A percentile compares a stretch with the other conserved stretches of the same genome.
phyloP scores from a whole-genome alignment of 805 yeast species.

The Kodamaea kaohsiungensis region DNA sequence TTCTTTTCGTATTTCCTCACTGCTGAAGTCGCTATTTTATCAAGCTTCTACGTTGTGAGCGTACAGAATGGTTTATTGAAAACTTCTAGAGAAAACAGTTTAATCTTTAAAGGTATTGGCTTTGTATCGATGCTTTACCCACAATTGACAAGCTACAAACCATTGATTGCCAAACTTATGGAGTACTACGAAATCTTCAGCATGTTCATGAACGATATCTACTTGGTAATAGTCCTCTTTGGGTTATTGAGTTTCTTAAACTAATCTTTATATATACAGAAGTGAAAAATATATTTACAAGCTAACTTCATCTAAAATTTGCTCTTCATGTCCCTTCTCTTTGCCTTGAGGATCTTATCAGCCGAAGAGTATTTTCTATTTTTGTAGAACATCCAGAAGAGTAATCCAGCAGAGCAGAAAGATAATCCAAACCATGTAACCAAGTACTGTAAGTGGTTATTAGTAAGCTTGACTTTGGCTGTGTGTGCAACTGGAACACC shows the following conservation, averaged over 20 bases:
- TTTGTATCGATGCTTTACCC: constrained; percentile 39
- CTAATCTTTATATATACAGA: background rate
- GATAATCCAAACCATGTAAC: constrained; percentile 95
- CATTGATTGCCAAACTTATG: constrained; percentile 27
- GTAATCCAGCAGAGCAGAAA: constrained; percentile 66
- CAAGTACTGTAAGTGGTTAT: constrained; percentile 89
- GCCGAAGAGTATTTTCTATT: constrained; percentile 34
- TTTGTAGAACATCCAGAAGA: constrained; percentile 40
- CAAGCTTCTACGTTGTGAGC: constrained; percentile 33
- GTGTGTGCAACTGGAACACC: constrained; percentile 90
- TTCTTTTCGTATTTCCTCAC: constrained; percentile 33
- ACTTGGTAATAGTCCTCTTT: constrained; percentile 38
- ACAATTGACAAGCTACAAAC: constrained; percentile 27
- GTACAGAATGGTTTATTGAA: constrained; percentile 24
- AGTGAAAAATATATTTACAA: background rate
- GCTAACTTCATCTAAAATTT: constrained; percentile 2
- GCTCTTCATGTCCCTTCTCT: constrained; percentile 37
- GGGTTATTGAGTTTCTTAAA: constrained; percentile 32
- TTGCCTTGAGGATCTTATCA: constrained; percentile 41
- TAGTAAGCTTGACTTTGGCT: constrained; percentile 79
- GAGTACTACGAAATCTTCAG: constrained; percentile 40
- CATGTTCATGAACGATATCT: constrained; percentile 38
- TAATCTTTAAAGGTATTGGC: constrained; percentile 29
- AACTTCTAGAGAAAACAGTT: constrained; percentile 25
- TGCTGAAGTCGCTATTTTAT: constrained; percentile 33